phyloP scores from a whole-genome alignment of 106 monocot genomes.

The Triglochin maritima region DNA sequence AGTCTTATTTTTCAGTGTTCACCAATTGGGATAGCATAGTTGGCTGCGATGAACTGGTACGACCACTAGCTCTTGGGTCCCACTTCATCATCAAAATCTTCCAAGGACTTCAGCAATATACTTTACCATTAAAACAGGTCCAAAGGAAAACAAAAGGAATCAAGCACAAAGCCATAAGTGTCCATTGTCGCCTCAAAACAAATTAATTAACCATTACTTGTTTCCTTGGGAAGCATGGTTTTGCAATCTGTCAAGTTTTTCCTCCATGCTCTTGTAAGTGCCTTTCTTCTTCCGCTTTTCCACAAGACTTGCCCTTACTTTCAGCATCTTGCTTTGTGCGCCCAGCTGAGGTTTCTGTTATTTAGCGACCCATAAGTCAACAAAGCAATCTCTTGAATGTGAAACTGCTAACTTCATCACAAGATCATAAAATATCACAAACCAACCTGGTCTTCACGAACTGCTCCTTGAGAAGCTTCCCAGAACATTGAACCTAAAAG shows the following conservation, averaged over 20 bases:
- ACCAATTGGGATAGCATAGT: conserved; percentile 22
- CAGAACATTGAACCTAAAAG: not conserved
- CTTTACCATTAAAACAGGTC: not conserved
- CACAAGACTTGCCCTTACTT: conserved; percentile 76
- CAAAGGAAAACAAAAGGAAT: conserved; percentile 5
- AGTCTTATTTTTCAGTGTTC: conserved; percentile 27
- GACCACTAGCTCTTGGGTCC: conserved; percentile 4
- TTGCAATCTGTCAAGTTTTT: conserved; percentile 11
- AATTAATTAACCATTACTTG: too few species aligned
- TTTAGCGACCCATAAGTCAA: not conserved
- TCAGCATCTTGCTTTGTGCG: conserved; percentile 63
- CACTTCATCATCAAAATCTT: conserved; percentile 75
- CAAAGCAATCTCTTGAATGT: not conserved
- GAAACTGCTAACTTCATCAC: not conserved
- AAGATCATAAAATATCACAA: not conserved
- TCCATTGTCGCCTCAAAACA: too few species aligned
- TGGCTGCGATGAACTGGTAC: conserved; percentile 2
- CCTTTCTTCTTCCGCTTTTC: conserved; percentile 75
- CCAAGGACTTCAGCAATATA: conserved; percentile 29
- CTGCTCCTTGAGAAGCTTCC: not conserved
- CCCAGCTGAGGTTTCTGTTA: conserved; percentile 30
- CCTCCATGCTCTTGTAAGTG: conserved; percentile 23
- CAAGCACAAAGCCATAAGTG: too few species aligned
- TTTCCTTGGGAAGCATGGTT: conserved; percentile 17
- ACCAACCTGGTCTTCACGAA: not conserved